These are phyloP conservation scores for Beta macrorhiza DNA, from an alignment of 179 eudicot genomes.

Conservation along the genomic window DNA sequence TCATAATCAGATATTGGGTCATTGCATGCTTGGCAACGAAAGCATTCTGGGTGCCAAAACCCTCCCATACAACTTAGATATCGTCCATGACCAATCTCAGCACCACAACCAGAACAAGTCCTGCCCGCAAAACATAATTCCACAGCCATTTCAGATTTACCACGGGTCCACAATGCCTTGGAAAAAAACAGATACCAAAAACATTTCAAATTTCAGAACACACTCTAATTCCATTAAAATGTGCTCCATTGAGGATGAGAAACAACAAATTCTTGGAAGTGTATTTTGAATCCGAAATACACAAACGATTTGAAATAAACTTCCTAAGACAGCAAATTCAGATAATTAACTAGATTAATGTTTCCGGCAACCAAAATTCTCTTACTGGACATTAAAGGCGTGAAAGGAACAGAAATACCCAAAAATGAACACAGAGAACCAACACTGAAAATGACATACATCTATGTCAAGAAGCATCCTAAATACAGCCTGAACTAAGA, in stretches of 20 bases:
- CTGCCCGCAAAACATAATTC: slow-evolving; percentile 33
- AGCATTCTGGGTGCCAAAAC: slow-evolving; percentile 96
- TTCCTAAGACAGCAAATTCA: background rate
- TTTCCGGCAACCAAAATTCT: background rate
- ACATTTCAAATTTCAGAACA: background rate
- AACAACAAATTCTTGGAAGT: background rate
- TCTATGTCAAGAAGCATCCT: background rate
- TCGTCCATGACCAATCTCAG: slow-evolving; percentile 80
- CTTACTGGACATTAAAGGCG: background rate
- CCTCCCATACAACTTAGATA: slow-evolving; percentile 88
- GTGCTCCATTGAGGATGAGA: background rate
- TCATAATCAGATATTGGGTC: slow-evolving; percentile 84
- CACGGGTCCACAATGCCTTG: background rate
- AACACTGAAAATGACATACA: background rate
- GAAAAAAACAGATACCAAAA: slow-evolving; percentile 1
- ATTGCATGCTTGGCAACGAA: slow-evolving; percentile 75
- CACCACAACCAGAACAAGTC: slow-evolving; percentile 80
- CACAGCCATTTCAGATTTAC: slow-evolving; percentile 18
- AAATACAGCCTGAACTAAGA: background rate
- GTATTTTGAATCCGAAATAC: background rate
- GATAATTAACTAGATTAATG: background rate
- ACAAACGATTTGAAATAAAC: background rate
- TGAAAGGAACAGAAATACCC: background rate
- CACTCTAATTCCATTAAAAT: background rate
- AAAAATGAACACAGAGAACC: background rate